Percentiles rank a stretch among this genome's conserved stretches.
Evolutionary conservation across 1,139 yeast genomes (phyloP).

Genomic region (Lodderomyces metapsilosis): DNA sequence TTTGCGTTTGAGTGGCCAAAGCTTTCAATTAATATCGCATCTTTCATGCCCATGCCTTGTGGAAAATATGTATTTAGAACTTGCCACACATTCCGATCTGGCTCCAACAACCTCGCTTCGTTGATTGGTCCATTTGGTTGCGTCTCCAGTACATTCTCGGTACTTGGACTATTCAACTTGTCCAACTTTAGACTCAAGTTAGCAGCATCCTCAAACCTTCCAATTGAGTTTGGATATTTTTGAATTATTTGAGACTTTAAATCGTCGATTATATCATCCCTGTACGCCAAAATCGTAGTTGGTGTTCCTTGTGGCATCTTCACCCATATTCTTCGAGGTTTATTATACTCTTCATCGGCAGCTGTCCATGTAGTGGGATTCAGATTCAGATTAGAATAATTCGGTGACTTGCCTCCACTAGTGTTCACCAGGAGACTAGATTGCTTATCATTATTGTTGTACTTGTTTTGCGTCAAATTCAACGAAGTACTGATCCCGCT

Average conservation of each 20-base stretch:
- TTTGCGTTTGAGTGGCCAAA: neutral
- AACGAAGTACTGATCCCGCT: slow-evolving; percentile 3
- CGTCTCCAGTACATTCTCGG: neutral
- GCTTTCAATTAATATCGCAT: slow-evolving; percentile 59
- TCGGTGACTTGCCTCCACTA: neutral
- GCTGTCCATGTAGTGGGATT: slow-evolving; percentile 6
- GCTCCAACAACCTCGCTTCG: slow-evolving; percentile 43
- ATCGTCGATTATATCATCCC: slow-evolving; percentile 68
- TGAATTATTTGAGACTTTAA: slow-evolving; percentile 57
- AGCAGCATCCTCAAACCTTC: slow-evolving; percentile 63
- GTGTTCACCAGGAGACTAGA: slow-evolving; percentile 7
- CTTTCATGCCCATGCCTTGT: slow-evolving; percentile 64
- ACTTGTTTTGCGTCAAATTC: slow-evolving; percentile 3
- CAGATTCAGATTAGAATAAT: neutral
- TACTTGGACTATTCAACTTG: slow-evolving; percentile 4
- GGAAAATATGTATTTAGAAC: slow-evolving; percentile 63
- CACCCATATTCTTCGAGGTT: slow-evolving; percentile 60
- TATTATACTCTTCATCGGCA: slow-evolving; percentile 8
- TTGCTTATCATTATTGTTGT: slow-evolving; percentile 3
- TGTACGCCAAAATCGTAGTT: slow-evolving; percentile 60
- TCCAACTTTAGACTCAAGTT: slow-evolving; percentile 53
- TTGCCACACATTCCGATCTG: slow-evolving; percentile 64
- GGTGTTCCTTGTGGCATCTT: slow-evolving; percentile 53
- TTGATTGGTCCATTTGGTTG: slow-evolving; percentile 8
- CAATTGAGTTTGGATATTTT: slow-evolving; percentile 72